Percentiles rank a stretch among this genome's conserved stretches.
These are phyloP conservation scores for Leucocoprinus leucothites DNA, from an alignment of 768 basidiomycete species.

Conservation along the genomic window DNA sequence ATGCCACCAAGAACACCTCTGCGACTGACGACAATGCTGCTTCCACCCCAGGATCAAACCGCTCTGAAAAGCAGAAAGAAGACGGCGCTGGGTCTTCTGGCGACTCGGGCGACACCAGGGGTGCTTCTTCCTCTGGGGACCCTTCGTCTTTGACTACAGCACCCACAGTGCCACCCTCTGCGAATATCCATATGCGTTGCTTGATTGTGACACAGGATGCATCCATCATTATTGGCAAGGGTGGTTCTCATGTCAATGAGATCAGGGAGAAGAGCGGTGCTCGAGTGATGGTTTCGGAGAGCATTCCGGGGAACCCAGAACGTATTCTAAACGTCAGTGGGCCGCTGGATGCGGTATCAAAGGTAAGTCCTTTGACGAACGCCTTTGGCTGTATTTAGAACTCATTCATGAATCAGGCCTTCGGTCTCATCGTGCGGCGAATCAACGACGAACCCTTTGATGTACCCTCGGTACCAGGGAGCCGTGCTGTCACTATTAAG, in stretches of 20 bases:
- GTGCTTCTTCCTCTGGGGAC: slow-evolving; percentile 44
- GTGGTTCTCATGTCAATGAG: slow-evolving; percentile 94
- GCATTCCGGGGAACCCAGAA: slow-evolving; percentile 99
- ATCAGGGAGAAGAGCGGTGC: slow-evolving; percentile 98
- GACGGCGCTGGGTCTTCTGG: slow-evolving; percentile 33
- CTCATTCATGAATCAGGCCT: slow-evolving; percentile 62
- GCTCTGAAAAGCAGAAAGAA: slow-evolving; percentile 41
- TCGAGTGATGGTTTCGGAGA: slow-evolving; percentile 95
- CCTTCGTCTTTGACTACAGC: slow-evolving; percentile 48
- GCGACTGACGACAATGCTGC: slow-evolving; percentile 54
- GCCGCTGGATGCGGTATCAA: slow-evolving; percentile 96
- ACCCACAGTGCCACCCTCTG: slow-evolving; percentile 54
- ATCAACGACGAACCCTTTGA: slow-evolving; percentile 99
- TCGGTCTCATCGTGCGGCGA: slow-evolving; percentile 95
- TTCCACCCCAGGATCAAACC: slow-evolving; percentile 39
- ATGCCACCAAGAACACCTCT: slow-evolving; percentile 36
- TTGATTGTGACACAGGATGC: slow-evolving; percentile 99
- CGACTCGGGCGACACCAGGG: slow-evolving; percentile 26
- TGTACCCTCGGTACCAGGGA: slow-evolving; percentile 95
- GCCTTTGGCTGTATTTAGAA: not conserved
- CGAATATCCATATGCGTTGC: slow-evolving; percentile 95
- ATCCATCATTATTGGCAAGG: slow-evolving; percentile 97
- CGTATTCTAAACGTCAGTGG: slow-evolving; percentile 96
- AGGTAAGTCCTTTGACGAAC: slow-evolving; percentile 49
- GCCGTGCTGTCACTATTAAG: slow-evolving; percentile 98